Base-by-base conservation (phyloP, 768 basidiomycete species). In the Inosperma sp. region DNA sequence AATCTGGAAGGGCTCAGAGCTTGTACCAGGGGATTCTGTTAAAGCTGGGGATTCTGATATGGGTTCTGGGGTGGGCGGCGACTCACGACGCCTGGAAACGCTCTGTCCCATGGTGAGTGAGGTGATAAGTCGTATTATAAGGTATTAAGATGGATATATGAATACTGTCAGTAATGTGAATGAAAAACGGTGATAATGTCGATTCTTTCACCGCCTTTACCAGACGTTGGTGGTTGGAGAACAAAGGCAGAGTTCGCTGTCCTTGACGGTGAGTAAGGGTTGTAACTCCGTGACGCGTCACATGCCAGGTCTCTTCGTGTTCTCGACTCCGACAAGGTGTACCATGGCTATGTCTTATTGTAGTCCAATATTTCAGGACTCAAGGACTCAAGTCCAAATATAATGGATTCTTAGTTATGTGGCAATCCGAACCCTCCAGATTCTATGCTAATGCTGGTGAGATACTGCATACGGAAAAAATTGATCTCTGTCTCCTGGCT, bases 401-500 rank as follows among this genome's bases (percentile, higher is more conserved):
- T n/a, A n/a, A n/a, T n/a, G n/a, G n/a, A n/a, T n/a, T n/a, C n/a
- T n/a, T n/a, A n/a, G n/a, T n/a, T n/a, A n/a, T n/a, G n/a, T n/a
- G n/a, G n/a, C n/a, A n/a, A n/a, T n/a, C n/a, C n/a, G n/a, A n/a
- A n/a, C n/a, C n/a, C n/a, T n/a, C n/a, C n/a, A n/a, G n/a, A n/a
- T n/a, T 14, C 65, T 16, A 79, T 72, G 25, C 72, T 61, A 19
- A 86, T 68, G 40, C 58, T 71, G 57, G 74, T 68, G 51, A 89
- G 63, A 59, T 93, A 92, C 8, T 76, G 72, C 7, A 80, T 21
- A 14, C 91, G 73, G 67, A 77, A 77, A 5, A 73, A 72, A 62
- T 90, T 91, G 17, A 43, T 58, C 33, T 93, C 91, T 0, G 86
- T 86, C 17, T 72, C 73, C 1, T 59, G 49, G 37, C 75, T 71